Evolutionary conservation across 2,329 filamentous ascomycete genomes (phyloP), one percentile per base, ranked within the genome.

Genomic region (Sordariomycetes sp.): DNA sequence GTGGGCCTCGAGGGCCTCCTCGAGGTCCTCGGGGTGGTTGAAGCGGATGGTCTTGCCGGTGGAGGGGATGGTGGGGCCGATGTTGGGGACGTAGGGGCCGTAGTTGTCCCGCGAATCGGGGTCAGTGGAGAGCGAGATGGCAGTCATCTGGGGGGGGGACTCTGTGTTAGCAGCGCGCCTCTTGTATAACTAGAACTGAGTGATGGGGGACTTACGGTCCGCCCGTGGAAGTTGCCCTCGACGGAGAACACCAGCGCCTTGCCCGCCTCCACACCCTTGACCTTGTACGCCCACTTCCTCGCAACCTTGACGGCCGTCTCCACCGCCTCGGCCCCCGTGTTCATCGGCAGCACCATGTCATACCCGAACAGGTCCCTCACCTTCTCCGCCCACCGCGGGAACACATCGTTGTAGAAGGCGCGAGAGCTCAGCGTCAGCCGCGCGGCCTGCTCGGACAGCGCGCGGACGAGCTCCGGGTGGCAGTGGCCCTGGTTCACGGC

Each of bases 401-500:
- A 97, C 61, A 97, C 94, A 76, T 97, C 92, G 70, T 97, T 99
- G 80, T 97, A 86, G 76, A 97, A 99, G 55, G 94, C 94, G 60
- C 92, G 84, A 60, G 90, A 96, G 73, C 90, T 96, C 63, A 97
- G 82, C 0, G 92, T 96, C 67, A 97, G 76, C 45, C 90, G 86
- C 62, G 86, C 82, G 53, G 94, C 94, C 75, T 99, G 94, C 63
- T 96, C 89, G 42, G 84, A 84, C 60, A 99, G 77, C 15, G 91
- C 88, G 71, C 92, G 91, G 69, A 99, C 85, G 58, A 97, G 84
- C 75, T 95, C 91, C 5, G 94, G 94, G 74, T 99, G 92, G 74
- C 92, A 97, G 73, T 99, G 92, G 61, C 92, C 92, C 74, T 97
- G 92, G 77, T 97, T 97, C 69, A 97, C 90, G 61, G 94, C 94